Base-by-base conservation (phyloP, 2,329 filamentous ascomycete species). In the Fusarium succisae region DNA sequence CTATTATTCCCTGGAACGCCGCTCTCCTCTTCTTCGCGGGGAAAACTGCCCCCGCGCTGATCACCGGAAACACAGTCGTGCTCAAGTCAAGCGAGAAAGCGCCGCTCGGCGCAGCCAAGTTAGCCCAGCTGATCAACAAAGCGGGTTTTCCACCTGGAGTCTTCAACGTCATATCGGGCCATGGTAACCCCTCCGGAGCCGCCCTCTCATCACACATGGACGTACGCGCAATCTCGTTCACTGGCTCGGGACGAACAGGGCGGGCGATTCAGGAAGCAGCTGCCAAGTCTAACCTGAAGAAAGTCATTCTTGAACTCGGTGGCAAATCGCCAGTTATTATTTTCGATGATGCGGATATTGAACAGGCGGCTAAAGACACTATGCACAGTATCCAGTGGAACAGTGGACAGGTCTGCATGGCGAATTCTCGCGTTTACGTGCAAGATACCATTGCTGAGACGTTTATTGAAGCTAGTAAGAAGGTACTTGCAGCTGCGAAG, bases 101-200 rank as follows among this genome's bases (percentile, higher is more conserved):
- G 11, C 74, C 74, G 2, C 69, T 76, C 10, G 69, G 63, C 6
- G 61, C 67, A 8, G 74, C 66, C 15, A 77, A 75, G 4, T 35
- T 84, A 3, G 82, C 82, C 2, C 88, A 89, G 38, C 84, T 95
- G 22, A 86, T 94, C 70, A 88, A 90, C 69, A 87, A 94, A 74
- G 92, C 92, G 6, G 93, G 93, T 0, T 94, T 95, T 77, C 93
- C 93, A 4, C 88, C 92, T 0, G 93, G 93, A 38, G 92, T 94
- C 14, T 84, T 95, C 77, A 95, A 94, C 80, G 87, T 95, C 63
- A 77, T 95, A 32, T 93, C 92, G 55, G 93, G 93, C 3, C 87
- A 91, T 72, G 93, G 93, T 6, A 84, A 86, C 22, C 89, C 90
- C 47, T 90, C 92, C 1, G 93, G 93, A 22, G 87, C 89, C 8